Conservation (phyloP, 1,139 yeast species). For the Yamadazyma siamensis region DNA sequence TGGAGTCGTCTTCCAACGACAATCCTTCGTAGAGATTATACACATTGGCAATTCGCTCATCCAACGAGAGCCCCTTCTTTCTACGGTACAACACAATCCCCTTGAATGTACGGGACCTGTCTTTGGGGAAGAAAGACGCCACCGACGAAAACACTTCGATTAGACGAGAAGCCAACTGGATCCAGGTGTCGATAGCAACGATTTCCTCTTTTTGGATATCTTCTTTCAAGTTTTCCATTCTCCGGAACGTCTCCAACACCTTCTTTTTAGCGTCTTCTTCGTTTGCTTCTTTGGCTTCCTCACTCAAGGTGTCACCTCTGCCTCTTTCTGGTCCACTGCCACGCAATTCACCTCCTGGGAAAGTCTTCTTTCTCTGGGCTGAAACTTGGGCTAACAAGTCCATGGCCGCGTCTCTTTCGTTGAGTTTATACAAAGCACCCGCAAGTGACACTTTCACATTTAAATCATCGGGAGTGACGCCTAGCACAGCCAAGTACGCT, state of each 20-base stretch:
- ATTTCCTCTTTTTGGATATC: constrained; percentile 52
- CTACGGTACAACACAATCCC: constrained; percentile 65
- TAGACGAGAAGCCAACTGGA: constrained; percentile 76
- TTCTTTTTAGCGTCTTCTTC: constrained; percentile 57
- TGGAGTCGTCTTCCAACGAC: constrained; percentile 30
- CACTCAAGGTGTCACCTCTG: constrained; percentile 36
- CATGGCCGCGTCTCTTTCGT: constrained; percentile 62
- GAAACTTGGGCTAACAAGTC: constrained; percentile 52
- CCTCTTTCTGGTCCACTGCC: not conserved
- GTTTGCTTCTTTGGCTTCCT: constrained; percentile 54
- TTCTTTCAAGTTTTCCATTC: constrained; percentile 57
- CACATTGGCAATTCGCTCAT: constrained; percentile 67
- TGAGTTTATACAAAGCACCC: constrained; percentile 74
- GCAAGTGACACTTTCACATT: constrained; percentile 78
- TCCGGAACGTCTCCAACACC: constrained; percentile 62
- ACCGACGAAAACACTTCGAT: constrained; percentile 80
- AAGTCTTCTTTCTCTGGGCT: constrained; percentile 7
- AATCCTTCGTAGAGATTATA: constrained; percentile 66
- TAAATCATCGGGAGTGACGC: constrained; percentile 58
- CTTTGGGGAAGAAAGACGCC: constrained; percentile 73
- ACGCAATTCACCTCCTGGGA: constrained; percentile 12
- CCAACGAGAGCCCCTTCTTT: constrained; percentile 60
- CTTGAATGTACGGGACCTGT: constrained; percentile 63
- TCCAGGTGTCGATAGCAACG: constrained; percentile 75
- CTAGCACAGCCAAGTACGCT: constrained; percentile 57